Conservation (phyloP, 2,329 filamentous ascomycete genomes). For the Phoma sp. region DNA sequence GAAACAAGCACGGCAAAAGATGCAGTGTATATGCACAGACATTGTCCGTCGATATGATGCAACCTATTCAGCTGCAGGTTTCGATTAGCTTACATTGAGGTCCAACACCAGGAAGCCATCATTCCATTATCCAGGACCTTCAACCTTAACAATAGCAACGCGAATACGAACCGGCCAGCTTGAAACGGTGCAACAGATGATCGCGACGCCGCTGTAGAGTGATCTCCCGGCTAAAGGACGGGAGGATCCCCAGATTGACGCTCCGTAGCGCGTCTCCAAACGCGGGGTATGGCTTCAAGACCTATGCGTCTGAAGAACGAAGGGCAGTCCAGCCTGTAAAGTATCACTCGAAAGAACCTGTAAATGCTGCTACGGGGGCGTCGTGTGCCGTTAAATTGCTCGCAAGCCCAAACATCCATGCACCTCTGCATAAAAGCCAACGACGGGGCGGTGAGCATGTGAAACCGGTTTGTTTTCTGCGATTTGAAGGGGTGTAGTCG, state of each 20-base stretch:
- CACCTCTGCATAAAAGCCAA: not conserved
- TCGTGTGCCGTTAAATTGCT: not conserved
- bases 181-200: not conserved
- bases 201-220: not conserved
- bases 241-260: not conserved
- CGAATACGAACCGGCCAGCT: not conserved
- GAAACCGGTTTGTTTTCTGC: not conserved
- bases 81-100: not conserved
- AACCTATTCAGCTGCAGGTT: no score
- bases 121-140: not conserved
- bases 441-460: not conserved
- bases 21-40: no score
- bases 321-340: not conserved
- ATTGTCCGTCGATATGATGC: no score
- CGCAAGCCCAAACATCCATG: not conserved
- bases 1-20: no score
- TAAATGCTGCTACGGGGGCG: not conserved
- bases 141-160: not conserved
- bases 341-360: not conserved
- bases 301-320: not conserved
- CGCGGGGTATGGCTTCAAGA: constrained; percentile 15
- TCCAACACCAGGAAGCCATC: not conserved
- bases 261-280: constrained; percentile 5
- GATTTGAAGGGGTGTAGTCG: not conserved
- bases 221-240: not conserved